phyloP scores from a whole-genome alignment of 352 stramenopile genomes.

The Phytopythium aichiense region DNA sequence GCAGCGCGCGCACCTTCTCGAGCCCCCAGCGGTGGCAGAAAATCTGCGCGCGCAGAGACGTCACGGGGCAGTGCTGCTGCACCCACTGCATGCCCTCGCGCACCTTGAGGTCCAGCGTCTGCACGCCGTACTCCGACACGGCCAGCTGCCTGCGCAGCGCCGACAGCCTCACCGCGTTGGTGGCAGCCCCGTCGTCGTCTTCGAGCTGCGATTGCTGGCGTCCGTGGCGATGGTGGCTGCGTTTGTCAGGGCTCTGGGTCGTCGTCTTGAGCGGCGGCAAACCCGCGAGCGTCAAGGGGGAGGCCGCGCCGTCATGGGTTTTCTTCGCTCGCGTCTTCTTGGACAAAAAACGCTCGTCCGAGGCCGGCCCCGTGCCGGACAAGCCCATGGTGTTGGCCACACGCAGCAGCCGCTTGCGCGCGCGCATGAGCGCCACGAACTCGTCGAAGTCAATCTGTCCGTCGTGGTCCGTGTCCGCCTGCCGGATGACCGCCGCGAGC shows the following conservation, averaged over 20 bases:
- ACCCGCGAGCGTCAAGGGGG: conserved; percentile 9
- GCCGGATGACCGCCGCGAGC: conserved; percentile 52
- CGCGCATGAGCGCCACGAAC: conserved; percentile 76
- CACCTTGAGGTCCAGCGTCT: conserved; percentile 67
- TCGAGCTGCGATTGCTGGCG: conserved; percentile 9
- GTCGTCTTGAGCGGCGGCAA: conserved; percentile 63
- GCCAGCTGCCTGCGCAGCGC: conserved; percentile 72
- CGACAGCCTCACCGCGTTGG: conserved; percentile 11
- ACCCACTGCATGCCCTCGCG: conserved; percentile 85
- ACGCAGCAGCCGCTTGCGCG: conserved; percentile 63
- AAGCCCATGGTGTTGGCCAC: conserved; percentile 69
- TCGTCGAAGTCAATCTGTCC: conserved; percentile 78
- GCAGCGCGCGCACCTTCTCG: conserved; percentile 78
- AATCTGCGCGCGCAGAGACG: conserved; percentile 74
- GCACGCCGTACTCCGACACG: conserved; percentile 71
- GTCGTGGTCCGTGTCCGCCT: conserved; percentile 69
- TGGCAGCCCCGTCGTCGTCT: conserved; percentile 36
- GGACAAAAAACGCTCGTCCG: neutral
- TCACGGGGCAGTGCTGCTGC: conserved; percentile 78
- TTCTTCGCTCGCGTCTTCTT: conserved; percentile 1
- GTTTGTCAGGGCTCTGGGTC: conserved; percentile 40
- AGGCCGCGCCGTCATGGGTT: neutral
- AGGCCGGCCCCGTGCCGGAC: conserved; percentile 26
- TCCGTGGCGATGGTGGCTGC: neutral
- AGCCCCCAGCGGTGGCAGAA: conserved; percentile 85